Conservation (phyloP, 495 filamentous ascomycete genomes). For the Tuber indicum region DNA sequence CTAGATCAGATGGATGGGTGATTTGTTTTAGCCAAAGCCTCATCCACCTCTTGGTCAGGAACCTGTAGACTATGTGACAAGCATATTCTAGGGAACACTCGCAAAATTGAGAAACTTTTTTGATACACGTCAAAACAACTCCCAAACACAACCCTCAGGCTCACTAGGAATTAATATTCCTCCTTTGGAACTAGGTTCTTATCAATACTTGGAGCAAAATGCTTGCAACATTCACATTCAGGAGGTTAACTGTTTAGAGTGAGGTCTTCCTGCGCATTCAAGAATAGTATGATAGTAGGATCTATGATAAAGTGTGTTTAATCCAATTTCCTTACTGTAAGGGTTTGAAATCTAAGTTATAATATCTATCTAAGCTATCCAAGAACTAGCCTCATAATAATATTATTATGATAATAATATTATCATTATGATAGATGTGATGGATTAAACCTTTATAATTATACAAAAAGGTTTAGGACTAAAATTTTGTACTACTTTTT, state of each 20-base stretch:
- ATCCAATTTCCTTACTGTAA: background rate
- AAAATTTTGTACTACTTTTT: too few species aligned
- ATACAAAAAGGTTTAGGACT: too few species aligned
- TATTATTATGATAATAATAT: too few species aligned
- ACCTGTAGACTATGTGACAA: too few species aligned
- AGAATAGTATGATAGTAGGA: background rate
- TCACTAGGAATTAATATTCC: background rate
- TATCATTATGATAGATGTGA: too few species aligned
- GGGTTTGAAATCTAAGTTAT: background rate
- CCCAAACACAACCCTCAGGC: background rate
- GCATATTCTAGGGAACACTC: too few species aligned
- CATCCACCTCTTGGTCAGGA: background rate
- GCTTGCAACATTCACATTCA: background rate
- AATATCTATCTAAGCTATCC: too few species aligned
- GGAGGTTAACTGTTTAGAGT: background rate
- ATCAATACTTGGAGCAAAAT: background rate
- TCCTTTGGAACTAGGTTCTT: background rate
- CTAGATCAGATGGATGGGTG: background rate
- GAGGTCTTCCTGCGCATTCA: background rate
- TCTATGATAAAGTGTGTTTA: background rate
- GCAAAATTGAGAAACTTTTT: too few species aligned
- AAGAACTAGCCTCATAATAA: too few species aligned
- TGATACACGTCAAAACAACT: background rate
- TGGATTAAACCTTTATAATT: too few species aligned
- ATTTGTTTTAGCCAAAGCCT: background rate